A percentile compares a stretch with the other conserved stretches of the same genome.
These are phyloP conservation scores for Scheffersomyces ergatensis DNA, from an alignment of 805 yeast species.

Conservation along the genomic window DNA sequence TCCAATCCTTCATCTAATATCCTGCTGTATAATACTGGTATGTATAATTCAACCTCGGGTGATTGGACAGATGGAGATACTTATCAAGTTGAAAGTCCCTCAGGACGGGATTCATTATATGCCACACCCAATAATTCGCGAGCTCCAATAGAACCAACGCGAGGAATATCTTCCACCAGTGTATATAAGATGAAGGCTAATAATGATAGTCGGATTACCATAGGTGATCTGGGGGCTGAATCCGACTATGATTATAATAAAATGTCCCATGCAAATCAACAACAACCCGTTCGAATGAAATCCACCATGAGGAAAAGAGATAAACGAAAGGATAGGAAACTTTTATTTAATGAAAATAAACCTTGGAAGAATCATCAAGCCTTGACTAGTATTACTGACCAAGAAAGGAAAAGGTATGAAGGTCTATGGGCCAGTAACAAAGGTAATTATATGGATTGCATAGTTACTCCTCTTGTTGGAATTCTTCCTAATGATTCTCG, in stretches of 20 bases:
- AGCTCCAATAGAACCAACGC: slow-evolving; percentile 7
- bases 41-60: not conserved
- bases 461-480: slow-evolving; percentile 28
- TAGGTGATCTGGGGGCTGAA: slow-evolving; percentile 1
- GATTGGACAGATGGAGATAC: not conserved
- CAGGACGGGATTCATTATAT: not conserved
- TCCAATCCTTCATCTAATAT: slow-evolving; percentile 5
- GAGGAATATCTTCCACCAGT: not conserved
- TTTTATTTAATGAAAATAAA: slow-evolving; percentile 75
- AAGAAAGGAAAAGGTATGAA: slow-evolving; percentile 85
- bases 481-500: slow-evolving; percentile 8
- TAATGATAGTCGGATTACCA: not conserved
- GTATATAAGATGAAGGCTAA: not conserved
- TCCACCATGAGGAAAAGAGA: slow-evolving; percentile 50
- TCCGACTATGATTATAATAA: slow-evolving; percentile 3
- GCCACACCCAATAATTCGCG: slow-evolving; percentile 1
- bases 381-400: slow-evolving; percentile 46
- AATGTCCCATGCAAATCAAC: slow-evolving; percentile 15
- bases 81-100: not conserved
- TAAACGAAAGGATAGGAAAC: slow-evolving; percentile 35
- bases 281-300: slow-evolving; percentile 39
- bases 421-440: slow-evolving; percentile 91
- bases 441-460: slow-evolving; percentile 53
- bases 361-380: slow-evolving; percentile 91
- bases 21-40: not conserved